Conservation (phyloP, 306 rosid species). For the Glycine latifolia region DNA sequence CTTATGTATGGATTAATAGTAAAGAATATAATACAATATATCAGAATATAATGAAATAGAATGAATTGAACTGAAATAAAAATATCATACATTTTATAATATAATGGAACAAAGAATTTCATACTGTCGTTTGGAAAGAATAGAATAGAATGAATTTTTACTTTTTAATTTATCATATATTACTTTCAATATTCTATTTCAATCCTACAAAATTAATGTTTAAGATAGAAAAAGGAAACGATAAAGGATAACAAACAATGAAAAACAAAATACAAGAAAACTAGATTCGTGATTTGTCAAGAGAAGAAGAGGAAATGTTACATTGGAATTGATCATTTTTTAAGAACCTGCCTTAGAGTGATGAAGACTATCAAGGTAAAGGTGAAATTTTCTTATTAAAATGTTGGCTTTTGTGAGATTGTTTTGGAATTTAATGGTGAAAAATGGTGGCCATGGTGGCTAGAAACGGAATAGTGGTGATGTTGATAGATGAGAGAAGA, state of each 20-base stretch:
- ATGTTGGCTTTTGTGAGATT: not conserved
- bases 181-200: too few species aligned
- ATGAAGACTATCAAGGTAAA: not conserved
- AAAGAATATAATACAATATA: not conserved
- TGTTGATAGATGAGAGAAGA: not conserved
- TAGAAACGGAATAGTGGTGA: not conserved
- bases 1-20: not conserved
- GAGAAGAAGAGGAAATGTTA: not conserved
- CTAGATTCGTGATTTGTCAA: not conserved
- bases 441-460: not conserved
- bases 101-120: not conserved
- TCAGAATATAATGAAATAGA: not conserved
- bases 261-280: not conserved
- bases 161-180: not conserved
- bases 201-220: not conserved
- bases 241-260: not conserved
- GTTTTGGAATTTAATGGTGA: not conserved
- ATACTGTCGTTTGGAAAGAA: not conserved
- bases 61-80: not conserved
- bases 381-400: not conserved
- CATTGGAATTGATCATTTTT: not conserved
- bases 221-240: not conserved
- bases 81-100: not conserved
- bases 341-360: not conserved
- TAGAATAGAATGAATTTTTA: not conserved